phyloP scores from a whole-genome alignment of 2,329 filamentous ascomycete species.

The Fusarium miscanthi region DNA sequence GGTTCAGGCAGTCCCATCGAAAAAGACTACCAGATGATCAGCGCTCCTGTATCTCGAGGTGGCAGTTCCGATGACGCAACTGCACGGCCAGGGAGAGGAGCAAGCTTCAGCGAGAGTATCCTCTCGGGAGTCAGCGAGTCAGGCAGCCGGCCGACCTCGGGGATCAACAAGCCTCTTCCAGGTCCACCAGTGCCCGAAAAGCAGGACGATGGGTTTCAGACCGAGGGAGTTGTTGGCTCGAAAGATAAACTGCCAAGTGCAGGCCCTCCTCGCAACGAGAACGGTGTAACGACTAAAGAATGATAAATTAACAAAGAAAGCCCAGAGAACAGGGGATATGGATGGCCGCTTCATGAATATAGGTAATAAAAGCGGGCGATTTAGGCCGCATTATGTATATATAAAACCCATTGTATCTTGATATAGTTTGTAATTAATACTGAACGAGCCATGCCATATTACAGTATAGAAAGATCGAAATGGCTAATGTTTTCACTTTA shows the following conservation, averaged over 20 bases:
- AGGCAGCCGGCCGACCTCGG: slow-evolving; percentile 39
- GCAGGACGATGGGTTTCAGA: slow-evolving; percentile 44
- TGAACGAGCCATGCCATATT: neutral
- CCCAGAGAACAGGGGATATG: neutral
- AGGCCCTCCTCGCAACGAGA: slow-evolving; percentile 9
- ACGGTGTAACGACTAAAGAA: slow-evolving; percentile 18
- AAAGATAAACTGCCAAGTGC: slow-evolving; percentile 28
- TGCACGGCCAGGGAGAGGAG: slow-evolving; percentile 52
- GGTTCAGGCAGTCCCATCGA: slow-evolving; percentile 53
- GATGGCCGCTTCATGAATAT: slow-evolving; percentile 14
- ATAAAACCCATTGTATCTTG: neutral
- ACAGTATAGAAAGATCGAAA: neutral
- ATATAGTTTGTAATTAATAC: slow-evolving; percentile 7
- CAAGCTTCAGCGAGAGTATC: slow-evolving; percentile 59
- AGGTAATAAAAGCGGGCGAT: slow-evolving; percentile 12
- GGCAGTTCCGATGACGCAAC: slow-evolving; percentile 46
- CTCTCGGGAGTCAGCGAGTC: slow-evolving; percentile 54
- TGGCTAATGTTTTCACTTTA: neutral
- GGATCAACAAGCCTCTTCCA: slow-evolving; percentile 20
- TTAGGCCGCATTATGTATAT: slow-evolving; percentile 3
- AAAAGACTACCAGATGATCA: slow-evolving; percentile 53
- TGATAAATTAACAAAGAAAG: slow-evolving; percentile 6
- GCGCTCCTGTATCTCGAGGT: slow-evolving; percentile 45
- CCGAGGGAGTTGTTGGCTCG: slow-evolving; percentile 42
- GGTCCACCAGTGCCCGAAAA: slow-evolving; percentile 25